phyloP scores from a whole-genome alignment of 768 basidiomycete genomes.

The Amanita inopinata region DNA sequence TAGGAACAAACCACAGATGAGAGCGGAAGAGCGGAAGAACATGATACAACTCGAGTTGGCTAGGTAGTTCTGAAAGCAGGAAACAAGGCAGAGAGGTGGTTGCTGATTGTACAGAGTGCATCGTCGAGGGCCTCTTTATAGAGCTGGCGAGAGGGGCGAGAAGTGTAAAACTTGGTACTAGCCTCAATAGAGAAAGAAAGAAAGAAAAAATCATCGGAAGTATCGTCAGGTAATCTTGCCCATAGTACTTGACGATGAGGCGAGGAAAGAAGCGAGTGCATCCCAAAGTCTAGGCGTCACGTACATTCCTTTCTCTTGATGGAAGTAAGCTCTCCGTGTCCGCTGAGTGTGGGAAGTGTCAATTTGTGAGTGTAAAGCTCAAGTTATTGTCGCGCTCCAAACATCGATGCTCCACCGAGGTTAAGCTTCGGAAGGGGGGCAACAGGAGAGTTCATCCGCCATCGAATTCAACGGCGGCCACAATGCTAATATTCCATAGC shows the following conservation, averaged over 20 bases:
- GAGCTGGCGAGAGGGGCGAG: neutral
- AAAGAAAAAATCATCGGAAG: neutral
- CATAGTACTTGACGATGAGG: slow-evolving; percentile 1
- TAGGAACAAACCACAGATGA: slow-evolving; percentile 10
- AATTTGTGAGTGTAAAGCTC: neutral
- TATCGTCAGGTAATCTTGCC: neutral
- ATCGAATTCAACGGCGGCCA: neutral
- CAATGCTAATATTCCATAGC: neutral
- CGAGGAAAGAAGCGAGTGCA: slow-evolving; percentile 3
- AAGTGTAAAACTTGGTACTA: neutral
- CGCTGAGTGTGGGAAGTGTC: neutral
- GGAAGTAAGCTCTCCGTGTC: neutral
- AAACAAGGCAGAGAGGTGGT: neutral
- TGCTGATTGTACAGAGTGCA: too few species aligned
- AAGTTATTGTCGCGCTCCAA: neutral
- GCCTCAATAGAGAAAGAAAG: neutral
- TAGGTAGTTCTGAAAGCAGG: neutral
- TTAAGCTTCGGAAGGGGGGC: neutral
- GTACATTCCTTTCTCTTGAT: neutral
- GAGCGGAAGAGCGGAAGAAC: slow-evolving; percentile 12
- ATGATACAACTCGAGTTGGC: slow-evolving; percentile 4
- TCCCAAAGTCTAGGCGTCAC: slow-evolving; percentile 3
- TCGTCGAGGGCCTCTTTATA: neutral
- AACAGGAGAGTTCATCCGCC: neutral
- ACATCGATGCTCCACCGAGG: neutral